These are phyloP conservation scores for Saprolegnia diclina DNA, from an alignment of 352 stramenopile genomes.

Conservation along the genomic window DNA sequence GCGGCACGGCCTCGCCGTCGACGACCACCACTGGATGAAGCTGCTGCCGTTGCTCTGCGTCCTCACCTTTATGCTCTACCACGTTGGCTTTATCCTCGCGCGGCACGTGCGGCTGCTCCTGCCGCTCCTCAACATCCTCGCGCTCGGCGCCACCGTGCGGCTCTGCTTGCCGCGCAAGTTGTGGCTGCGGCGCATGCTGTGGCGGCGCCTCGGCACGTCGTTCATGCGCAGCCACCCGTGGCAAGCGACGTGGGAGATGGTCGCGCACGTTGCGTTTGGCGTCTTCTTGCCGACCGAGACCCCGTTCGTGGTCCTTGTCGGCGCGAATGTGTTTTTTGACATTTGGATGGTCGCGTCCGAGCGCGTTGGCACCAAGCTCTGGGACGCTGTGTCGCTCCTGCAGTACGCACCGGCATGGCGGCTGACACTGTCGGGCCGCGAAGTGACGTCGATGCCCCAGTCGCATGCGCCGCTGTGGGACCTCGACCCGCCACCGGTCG, in stretches of 20 bases:
- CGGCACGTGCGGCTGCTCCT: neutral
- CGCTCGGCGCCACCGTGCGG: neutral
- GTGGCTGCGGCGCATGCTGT: neutral
- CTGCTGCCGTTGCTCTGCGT: slow-evolving; percentile 43
- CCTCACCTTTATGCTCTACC: slow-evolving; percentile 41
- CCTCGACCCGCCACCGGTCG: neutral
- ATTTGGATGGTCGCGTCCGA: neutral
- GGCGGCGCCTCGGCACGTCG: neutral
- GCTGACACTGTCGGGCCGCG: neutral
- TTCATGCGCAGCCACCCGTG: neutral
- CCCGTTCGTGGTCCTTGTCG: neutral
- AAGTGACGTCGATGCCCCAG: too few species aligned
- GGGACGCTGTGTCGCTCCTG: neutral
- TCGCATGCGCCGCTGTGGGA: neutral
- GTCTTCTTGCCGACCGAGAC: neutral
- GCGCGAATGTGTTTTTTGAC: slow-evolving; percentile 9
- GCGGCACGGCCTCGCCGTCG: neutral
- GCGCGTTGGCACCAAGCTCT: neutral
- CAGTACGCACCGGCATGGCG: slow-evolving; percentile 11
- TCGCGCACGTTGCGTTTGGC: neutral
- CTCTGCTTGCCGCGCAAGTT: neutral
- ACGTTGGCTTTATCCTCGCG: slow-evolving; percentile 5
- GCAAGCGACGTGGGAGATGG: slow-evolving; percentile 1
- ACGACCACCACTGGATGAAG: slow-evolving; percentile 75
- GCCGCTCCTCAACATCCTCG: slow-evolving; percentile 1